phyloP scores from a whole-genome alignment of 257 asterid species.

The Solanum tarijense region DNA sequence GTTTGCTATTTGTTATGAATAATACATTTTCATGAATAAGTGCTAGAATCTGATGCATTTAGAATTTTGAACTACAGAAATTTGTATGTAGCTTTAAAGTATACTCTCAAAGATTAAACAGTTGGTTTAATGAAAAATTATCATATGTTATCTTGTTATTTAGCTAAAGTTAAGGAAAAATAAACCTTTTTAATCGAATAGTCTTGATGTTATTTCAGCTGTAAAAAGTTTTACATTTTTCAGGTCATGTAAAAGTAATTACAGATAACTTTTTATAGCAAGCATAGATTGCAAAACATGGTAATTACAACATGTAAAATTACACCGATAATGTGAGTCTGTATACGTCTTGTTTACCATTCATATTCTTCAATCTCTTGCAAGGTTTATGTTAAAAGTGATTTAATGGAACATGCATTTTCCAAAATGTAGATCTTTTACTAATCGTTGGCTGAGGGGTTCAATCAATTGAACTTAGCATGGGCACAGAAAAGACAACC shows the following conservation, averaged over 20 bases:
- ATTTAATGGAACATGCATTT: background rate
- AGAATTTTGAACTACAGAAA: background rate
- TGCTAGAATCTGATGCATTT: background rate
- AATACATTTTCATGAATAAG: background rate
- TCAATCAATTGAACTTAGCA: background rate
- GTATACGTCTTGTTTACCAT: background rate
- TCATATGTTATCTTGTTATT: background rate
- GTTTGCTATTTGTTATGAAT: background rate
- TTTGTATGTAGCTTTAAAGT: background rate
- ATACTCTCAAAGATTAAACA: background rate
- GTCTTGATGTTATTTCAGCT: too few relatives aligned
- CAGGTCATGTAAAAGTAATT: background rate
- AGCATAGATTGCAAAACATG: background rate
- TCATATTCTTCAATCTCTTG: background rate
- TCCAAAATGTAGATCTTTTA: background rate
- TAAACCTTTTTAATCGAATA: too few relatives aligned
- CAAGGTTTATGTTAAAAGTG: background rate
- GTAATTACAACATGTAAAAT: background rate
- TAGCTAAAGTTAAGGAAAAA: too few relatives aligned
- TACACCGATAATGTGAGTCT: background rate
- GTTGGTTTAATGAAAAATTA: background rate
- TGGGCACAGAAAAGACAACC: constrained; percentile 9
- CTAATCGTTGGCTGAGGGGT: background rate
- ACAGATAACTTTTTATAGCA: background rate
- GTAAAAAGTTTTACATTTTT: background rate